phyloP scores from a whole-genome alignment of 164 flowering plant genomes.

The Vitis riparia region DNA sequence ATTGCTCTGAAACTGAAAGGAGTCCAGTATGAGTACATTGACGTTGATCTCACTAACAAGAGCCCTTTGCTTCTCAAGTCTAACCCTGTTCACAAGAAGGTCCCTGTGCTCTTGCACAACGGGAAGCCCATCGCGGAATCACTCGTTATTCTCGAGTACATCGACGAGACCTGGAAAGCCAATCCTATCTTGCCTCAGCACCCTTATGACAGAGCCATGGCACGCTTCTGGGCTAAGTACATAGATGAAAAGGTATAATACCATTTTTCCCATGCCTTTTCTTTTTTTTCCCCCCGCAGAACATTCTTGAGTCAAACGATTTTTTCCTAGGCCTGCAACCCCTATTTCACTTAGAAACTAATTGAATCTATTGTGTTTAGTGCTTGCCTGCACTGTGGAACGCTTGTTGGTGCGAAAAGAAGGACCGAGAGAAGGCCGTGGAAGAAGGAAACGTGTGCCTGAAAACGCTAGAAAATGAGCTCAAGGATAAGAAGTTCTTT shows the following conservation, averaged over 20 bases:
- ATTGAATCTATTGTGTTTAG: slow-evolving; percentile 8
- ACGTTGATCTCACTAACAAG: slow-evolving; percentile 34
- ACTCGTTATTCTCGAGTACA: slow-evolving; percentile 31
- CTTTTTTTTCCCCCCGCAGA: background rate
- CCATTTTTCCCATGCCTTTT: too few species aligned
- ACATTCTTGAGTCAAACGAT: too few species aligned
- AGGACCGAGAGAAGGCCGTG: slow-evolving; percentile 26
- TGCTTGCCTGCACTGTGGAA: slow-evolving; percentile 18
- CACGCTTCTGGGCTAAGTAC: slow-evolving; percentile 41
- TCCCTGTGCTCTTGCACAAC: slow-evolving; percentile 41
- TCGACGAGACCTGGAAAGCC: slow-evolving; percentile 33
- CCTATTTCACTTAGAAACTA: too few species aligned
- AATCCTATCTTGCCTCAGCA: slow-evolving; percentile 30
- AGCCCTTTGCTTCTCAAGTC: slow-evolving; percentile 32
- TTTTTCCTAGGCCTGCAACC: too few species aligned
- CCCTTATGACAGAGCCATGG: slow-evolving; percentile 29
- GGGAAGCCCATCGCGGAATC: slow-evolving; percentile 37
- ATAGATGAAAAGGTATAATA: slow-evolving; percentile 29
- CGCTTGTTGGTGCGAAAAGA: slow-evolving; percentile 13
- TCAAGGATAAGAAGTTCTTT: slow-evolving; percentile 43
- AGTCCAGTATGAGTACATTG: slow-evolving; percentile 22
- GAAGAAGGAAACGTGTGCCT: slow-evolving; percentile 32
- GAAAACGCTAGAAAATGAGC: slow-evolving; percentile 34
- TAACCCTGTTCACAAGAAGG: slow-evolving; percentile 39
- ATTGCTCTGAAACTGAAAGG: slow-evolving; percentile 40